Conservation (phyloP, 1,284 basidiomycete species). For the Binderoboletus segoi region DNA sequence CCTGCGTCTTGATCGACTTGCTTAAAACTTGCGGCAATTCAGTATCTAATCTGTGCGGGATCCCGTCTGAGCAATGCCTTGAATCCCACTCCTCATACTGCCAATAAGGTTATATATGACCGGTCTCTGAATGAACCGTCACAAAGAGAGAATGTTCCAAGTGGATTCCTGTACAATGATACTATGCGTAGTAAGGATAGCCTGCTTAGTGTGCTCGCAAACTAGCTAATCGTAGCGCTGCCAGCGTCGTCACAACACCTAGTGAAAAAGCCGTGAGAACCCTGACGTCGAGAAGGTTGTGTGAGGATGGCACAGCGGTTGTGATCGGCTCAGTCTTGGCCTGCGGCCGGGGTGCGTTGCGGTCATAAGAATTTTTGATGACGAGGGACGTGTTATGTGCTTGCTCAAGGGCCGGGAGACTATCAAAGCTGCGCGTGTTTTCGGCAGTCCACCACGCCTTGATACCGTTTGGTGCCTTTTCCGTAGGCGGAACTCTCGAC, state of each 20-base stretch:
- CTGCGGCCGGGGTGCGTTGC: conserved; percentile 13
- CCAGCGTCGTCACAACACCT: conserved; percentile 23
- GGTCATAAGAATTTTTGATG: conserved; percentile 30
- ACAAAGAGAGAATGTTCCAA: no score
- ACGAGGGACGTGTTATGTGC: conserved; percentile 23
- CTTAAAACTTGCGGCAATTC: no score
- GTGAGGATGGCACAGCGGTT: background rate
- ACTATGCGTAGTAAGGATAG: no score
- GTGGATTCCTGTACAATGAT: no score
- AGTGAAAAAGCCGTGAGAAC: conserved; percentile 28
- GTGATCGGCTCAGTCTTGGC: background rate
- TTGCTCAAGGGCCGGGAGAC: conserved; percentile 43
- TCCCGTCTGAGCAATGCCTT: no score
- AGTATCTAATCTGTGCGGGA: no score
- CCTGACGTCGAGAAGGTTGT: conserved; percentile 6
- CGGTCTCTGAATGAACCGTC: no score
- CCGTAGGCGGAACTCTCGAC: conserved; percentile 7
- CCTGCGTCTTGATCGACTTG: no score
- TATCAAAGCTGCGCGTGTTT: conserved; percentile 47
- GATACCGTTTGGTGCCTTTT: conserved; percentile 37
- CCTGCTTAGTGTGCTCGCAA: conserved; percentile 11
- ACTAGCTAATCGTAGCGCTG: conserved; percentile 9
- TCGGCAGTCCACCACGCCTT: conserved; percentile 46
- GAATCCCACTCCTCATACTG: no score
- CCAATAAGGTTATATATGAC: no score